phyloP scores from a whole-genome alignment of 75 land plant species.

The Selaginella moellendorffii region DNA sequence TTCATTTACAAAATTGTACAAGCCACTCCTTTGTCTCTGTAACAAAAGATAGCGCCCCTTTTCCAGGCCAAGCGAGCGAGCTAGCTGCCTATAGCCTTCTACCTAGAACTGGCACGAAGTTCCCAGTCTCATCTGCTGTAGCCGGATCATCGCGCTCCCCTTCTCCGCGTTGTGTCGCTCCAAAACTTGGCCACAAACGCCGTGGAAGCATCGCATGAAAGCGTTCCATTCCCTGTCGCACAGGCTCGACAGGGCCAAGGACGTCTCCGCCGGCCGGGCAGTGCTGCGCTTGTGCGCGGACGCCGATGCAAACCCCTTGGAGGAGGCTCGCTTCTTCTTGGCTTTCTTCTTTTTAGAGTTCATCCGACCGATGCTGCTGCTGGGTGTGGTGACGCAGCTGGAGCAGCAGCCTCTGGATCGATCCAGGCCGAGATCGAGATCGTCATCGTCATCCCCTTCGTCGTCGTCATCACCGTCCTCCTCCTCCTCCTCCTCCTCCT shows the following conservation, averaged over 20 bases:
- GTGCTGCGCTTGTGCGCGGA: too few relatives aligned
- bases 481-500: background rate
- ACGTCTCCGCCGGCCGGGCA: too few relatives aligned
- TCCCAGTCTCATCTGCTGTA: background rate
- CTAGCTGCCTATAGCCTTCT: too few relatives aligned
- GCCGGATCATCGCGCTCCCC: background rate
- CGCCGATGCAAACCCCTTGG: too few relatives aligned
- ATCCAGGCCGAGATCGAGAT: too few relatives aligned
- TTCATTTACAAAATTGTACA: too few relatives aligned
- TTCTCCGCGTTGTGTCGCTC: background rate
- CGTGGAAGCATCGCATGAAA: background rate
- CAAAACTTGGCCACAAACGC: background rate
- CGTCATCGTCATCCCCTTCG: background rate
- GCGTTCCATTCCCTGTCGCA: background rate
- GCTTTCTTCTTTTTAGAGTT: background rate
- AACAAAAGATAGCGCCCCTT: too few relatives aligned
- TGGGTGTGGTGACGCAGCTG: too few relatives aligned
- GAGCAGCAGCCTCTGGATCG: too few relatives aligned
- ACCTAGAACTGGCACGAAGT: background rate
- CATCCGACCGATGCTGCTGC: background rate
- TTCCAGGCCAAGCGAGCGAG: too few relatives aligned
- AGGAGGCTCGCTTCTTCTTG: background rate
- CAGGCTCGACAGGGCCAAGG: too few relatives aligned
- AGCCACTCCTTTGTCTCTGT: too few relatives aligned
- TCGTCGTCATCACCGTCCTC: background rate